Base-by-base conservation (phyloP, 108 stramenopile genomes). In the Pseudonitzschia multistriata region DNA sequence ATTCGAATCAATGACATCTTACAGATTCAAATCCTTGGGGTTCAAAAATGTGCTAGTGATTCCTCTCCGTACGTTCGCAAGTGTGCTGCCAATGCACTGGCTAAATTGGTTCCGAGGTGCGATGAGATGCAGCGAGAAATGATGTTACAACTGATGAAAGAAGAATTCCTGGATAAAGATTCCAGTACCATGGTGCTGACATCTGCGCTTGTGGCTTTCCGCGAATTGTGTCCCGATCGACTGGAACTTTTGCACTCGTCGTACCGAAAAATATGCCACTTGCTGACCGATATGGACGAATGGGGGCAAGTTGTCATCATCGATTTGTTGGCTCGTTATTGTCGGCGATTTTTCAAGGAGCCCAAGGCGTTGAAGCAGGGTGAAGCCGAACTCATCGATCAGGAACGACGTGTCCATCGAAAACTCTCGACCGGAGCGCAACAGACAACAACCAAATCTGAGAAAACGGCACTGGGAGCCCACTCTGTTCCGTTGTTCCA, bases 201-300 rank as follows among this genome's bases (percentile, higher is more conserved):
- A 8, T 86, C 83, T 40, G 95, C 96, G 14, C 76, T 99, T 53
- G 84, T 92, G 55, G 94, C 96, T 8, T 96, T 97, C 73, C 64
- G 65, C 36, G 99, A 99, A 74, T 74, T 98, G 33, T 97, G 97
- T 81, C 98, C 98, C 15, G 66, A 87, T 47, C 77, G 87, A 19
- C 83, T 93, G 71, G 95, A 96, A 57, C 56, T 98, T 34, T 79
- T 99, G 65, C 99, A 99, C 74, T 72, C 75, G 0, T 79, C 72
- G 71, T 99, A 87, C 84, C 92, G 98, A 31, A 97, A 96, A 81
- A 74, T 98, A 33, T 99, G 99, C 83, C 94, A 96, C 69, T 79
- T 98, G 57, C 71, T 99, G 52, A 95, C 97, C 0, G 99, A 99
- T 81, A 88, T 98, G 82, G 99, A 99, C 81, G 99, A 99, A 79